phyloP scores from a whole-genome alignment of 163 green algal species.

The Smithsoniella earleae region DNA sequence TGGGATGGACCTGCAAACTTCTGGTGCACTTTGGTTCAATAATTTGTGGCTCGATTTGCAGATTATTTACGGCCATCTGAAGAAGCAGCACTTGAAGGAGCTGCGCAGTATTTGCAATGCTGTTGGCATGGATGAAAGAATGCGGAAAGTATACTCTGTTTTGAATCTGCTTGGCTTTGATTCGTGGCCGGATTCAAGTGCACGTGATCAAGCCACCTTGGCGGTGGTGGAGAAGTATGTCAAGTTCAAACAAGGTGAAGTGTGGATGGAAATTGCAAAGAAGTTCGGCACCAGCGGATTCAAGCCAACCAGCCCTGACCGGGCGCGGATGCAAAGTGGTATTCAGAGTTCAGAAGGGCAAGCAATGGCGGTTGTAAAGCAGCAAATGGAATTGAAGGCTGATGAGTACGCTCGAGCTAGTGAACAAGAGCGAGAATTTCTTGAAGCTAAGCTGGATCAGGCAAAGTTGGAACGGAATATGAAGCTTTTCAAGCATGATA shows the following conservation, averaged over 20 bases:
- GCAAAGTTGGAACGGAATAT: conserved; percentile 18
- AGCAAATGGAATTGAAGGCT: not conserved
- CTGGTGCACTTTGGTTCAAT: not conserved
- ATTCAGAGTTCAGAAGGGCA: conserved; percentile 1
- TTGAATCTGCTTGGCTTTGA: not conserved
- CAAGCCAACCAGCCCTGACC: not conserved
- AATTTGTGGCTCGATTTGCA: not conserved
- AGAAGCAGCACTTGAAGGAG: not conserved
- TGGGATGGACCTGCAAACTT: not conserved
- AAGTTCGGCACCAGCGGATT: conserved; percentile 20
- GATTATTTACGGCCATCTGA: conserved; percentile 7
- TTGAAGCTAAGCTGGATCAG: not conserved
- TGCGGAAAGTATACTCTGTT: conserved; percentile 22
- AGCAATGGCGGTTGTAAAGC: not conserved
- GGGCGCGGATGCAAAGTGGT: conserved; percentile 6
- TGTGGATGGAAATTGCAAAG: conserved; percentile 45
- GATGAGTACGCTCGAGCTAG: not conserved
- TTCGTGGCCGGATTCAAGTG: not conserved
- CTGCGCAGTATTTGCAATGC: conserved; percentile 8
- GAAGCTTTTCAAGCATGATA: conserved; percentile 21
- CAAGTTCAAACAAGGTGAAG: conserved; percentile 54
- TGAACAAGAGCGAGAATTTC: not conserved
- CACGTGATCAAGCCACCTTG: conserved; percentile 33
- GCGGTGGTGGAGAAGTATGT: conserved; percentile 41
- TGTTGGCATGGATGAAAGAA: not conserved